Evolutionary conservation across 192 early-diverging fungal genomes (phyloP), one percentile per base, ranked within the genome.

Genomic region (Gaertneriomyces semiglobifer): DNA sequence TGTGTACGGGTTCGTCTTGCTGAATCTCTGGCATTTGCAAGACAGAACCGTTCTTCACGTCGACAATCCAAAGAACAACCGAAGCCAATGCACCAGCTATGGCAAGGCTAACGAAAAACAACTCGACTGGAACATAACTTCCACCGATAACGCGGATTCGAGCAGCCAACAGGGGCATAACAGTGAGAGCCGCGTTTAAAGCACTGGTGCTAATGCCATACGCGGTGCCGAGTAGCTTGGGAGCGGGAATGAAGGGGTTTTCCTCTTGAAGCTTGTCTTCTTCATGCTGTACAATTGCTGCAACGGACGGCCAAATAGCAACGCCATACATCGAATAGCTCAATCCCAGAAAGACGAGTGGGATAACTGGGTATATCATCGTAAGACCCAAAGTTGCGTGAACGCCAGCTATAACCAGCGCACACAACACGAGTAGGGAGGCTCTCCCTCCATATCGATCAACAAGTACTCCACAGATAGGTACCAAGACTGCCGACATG

Each of bases 241-340:
- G 54, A 19, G 51, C 48, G 38, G 63, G 70, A 7, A 47, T 10
- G 52, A 70, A 58, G 9, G 68, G 56, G 16, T 62, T 50, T 44
- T 70, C 51, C 19, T 70, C 60, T 25, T 48, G 47, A 8, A 77
- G 60, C 44, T 53, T 46, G 18, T 55, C 33, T 68, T 84, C 77
- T 11, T 74, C 66, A 25, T 80, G 75, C 55, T 84, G 74, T n/a
- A 86, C 80, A 39, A 86, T 71, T 40, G 71, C 74, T 6, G 88
- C 84, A 44, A 89, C 74, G 7, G 83, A 80, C 3, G 86, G 86
- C 76, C 84, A 88, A 19, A 89, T 72, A 8, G 80, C 82, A 11
- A 81, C 84, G 9, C 86, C 86, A 60, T 85, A 84, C 53, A 89
- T 82, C 1, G 80, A 77, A 53, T 86, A 86, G 4, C 76, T 63